Base-by-base conservation (phyloP, 2,329 filamentous ascomycete species). In the Diplodia scrobiculata region DNA sequence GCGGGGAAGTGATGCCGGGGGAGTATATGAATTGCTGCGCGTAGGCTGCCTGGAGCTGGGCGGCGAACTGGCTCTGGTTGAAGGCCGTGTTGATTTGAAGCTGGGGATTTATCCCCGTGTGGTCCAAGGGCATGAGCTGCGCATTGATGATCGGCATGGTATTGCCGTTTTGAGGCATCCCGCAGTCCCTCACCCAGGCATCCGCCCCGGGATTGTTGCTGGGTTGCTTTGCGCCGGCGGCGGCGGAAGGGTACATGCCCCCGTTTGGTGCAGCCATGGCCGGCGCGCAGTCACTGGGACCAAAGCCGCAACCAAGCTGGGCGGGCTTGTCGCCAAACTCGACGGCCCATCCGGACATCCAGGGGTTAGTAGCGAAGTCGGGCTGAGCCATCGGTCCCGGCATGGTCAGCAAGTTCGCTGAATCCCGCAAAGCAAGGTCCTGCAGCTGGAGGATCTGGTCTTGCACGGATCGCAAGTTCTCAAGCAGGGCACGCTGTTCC, bases 401-500 rank as follows among this genome's bases (percentile, higher is more conserved):
- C 29, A n/a, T 29, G 17, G 29, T n/a, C 17, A n/a, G 17, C 13
- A n/a, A 2, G 51, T 4, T n/a, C 17, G 41, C 17, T 2, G 58
- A 62, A n/a, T 62, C 45, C 2, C 29, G 41, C 9, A 62, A 36
- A 21, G 50, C 41, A 27, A 27, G 38, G 51, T 53, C 63, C 34
- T 66, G 65, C 6, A 66, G n/a, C 6, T 19, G 47, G 14, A 60
- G 48, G 9, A 66, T 66, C 3, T 36, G 50, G n/a, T 62, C 34
- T 41, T 66, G 54, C 29, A 54, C 34, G 5, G 25, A 13, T 25
- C 48, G 47, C 11, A 66, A 48, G 29, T 32, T 62, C 45, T 62
- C 36, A n/a, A 66, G 55, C 19, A 66, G 65, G 5, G 55, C 65
- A 13, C 36, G 14, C 47, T 66, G 21, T 27, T 66, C 65, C 21